Percentiles rank a stretch among this genome's conserved stretches.
Evolutionary conservation across 2,329 filamentous ascomycete genomes (phyloP).

Genomic region (Fusarium sp.): DNA sequence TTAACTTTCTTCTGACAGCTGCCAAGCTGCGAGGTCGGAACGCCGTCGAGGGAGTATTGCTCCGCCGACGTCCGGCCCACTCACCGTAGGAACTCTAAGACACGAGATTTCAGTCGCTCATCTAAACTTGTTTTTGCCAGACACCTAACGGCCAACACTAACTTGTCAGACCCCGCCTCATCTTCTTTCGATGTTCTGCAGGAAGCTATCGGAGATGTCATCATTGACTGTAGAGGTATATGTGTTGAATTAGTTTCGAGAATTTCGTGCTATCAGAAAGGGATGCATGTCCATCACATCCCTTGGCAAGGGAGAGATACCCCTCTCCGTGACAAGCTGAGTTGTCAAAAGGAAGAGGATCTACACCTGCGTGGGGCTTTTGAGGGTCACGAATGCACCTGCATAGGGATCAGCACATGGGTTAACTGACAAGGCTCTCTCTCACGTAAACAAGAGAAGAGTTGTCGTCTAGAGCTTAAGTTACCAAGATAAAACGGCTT

Average conservation of each 20-base stretch:
- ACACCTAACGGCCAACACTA: background rate
- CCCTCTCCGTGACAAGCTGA: too few species aligned
- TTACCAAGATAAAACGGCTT: too few species aligned
- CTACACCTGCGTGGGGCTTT: background rate
- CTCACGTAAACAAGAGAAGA: too few species aligned
- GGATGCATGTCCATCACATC: background rate
- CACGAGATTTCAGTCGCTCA: background rate
- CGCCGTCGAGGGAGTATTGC: background rate
- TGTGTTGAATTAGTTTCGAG: background rate
- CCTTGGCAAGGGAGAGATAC: background rate
- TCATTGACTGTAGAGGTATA: background rate
- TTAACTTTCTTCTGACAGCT: background rate
- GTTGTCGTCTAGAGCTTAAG: too few species aligned
- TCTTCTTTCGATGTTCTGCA: constrained; percentile 1
- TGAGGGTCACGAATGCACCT: background rate
- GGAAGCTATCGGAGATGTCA: background rate
- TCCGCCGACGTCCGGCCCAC: background rate
- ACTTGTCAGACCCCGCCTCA: background rate
- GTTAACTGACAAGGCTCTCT: background rate
- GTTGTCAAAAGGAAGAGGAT: background rate
- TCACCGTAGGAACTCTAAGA: background rate
- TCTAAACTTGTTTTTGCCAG: background rate
- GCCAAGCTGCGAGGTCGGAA: constrained; percentile 2
- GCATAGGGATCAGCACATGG: background rate
- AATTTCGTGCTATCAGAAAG: background rate